Conservation (phyloP, 1,284 basidiomycete species). For the Schizophyllum commune region DNA sequence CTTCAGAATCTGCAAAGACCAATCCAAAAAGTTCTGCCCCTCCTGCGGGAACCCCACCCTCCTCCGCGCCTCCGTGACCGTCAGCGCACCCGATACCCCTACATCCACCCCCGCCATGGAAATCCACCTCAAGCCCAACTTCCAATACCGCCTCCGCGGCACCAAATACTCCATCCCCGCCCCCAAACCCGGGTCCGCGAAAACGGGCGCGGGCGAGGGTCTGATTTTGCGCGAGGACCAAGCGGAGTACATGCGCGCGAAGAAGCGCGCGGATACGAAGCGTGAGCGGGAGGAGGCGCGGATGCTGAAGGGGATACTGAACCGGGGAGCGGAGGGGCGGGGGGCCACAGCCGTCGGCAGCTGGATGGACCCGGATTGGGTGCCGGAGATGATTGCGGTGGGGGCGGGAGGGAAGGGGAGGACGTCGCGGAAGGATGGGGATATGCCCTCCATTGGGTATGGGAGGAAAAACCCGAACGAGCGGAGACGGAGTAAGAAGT, state of each 20-base stretch:
- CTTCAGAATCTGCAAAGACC: not conserved
- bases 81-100: conserved; percentile 58
- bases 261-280: conserved; percentile 66
- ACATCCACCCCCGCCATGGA: conserved; percentile 59
- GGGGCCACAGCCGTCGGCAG: conserved; percentile 52
- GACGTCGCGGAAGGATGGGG: conserved; percentile 47
- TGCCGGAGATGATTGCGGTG: conserved; percentile 77
- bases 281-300: conserved; percentile 73
- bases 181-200: conserved; percentile 85
- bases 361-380: conserved; percentile 97
- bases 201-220: conserved; percentile 72
- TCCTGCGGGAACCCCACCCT: conserved; percentile 94
- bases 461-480: conserved; percentile 87
- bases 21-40: conserved; percentile 67
- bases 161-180: conserved; percentile 92
- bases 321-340: conserved; percentile 34
- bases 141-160: conserved; percentile 89
- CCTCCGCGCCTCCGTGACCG: conserved; percentile 85
- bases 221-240: conserved; percentile 90
- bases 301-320: conserved; percentile 57
- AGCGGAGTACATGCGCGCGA: conserved; percentile 75
- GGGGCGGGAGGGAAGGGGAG: conserved; percentile 72
- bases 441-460: conserved; percentile 77
- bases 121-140: conserved; percentile 91
- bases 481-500: conserved; percentile 49